Base-by-base conservation (phyloP, 352 stramenopile species). In the Pythium grandisporangium region DNA sequence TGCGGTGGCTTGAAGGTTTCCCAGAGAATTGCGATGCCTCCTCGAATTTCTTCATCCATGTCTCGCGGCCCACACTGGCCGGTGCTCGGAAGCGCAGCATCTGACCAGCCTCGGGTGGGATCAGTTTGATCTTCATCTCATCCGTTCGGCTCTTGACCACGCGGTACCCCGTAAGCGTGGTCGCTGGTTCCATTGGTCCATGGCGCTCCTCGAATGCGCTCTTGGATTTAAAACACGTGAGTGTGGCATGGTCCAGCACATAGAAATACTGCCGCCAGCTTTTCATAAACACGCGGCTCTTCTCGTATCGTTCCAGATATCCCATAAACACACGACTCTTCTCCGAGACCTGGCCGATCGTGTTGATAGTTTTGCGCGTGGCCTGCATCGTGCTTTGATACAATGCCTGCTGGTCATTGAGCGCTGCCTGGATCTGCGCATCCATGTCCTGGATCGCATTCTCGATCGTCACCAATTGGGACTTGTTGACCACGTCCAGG, bases 191-290 rank as follows among this genome's bases (percentile, higher is more conserved):
- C 35, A 62, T 70, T 8, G 71, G 64, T 22, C 60, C 44, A 2
- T 59, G 60, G 6, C 75, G 69, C 51, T 88, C 75, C 43, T 88
- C 75, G 34, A 63, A 82, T 23, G 52, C 62, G 40, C 70, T 82
- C 58, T 88, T 88, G 26, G 75, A 85, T 50, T 78, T 76, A 48
- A 79, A 88, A 42, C 71, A 85, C 27, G 59, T 80, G 5, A 88
- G 63, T 23, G 45, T 79, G 12, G 63, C 66, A 23, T 84, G 65
- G 40, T 85, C 77, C 21, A 88, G 39, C 5, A 84, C 71, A 41
- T 79, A 88, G 25, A 70, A 88, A 47, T 84, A 88, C 59, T 88
- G 75, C 16, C 71, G 71, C 75, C 75, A 88, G 35, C 69, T 71
- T 43, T 75, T 81, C 25, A 67, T 75, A 42, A 88, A 88, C 34